These are phyloP conservation scores for Coccomyxa sp. DNA, from an alignment of 139 green algal species.

Conservation along the genomic window DNA sequence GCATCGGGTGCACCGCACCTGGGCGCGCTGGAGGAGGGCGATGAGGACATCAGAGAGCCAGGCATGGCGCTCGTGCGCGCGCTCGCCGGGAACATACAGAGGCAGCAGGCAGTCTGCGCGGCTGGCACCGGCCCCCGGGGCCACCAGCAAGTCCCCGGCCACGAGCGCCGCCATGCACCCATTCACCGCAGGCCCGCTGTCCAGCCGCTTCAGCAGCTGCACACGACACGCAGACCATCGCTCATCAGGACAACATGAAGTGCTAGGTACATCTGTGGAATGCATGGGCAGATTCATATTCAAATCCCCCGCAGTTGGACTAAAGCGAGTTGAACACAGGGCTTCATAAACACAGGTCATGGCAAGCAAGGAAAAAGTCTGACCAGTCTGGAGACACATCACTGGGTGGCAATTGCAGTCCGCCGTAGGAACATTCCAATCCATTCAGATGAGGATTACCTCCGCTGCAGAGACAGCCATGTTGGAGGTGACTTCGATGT, in stretches of 20 bases:
- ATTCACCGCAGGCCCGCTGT: slow-evolving; percentile 27
- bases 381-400: too few relatives aligned
- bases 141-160: slow-evolving; percentile 26
- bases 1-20: background rate
- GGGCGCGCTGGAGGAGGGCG: slow-evolving; percentile 49
- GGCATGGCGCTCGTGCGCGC: background rate
- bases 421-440: too few relatives aligned
- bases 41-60: slow-evolving; percentile 53
- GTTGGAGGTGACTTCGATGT: slow-evolving; percentile 28
- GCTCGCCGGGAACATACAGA: background rate
- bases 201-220: slow-evolving; percentile 40
- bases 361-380: too few relatives aligned
- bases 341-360: too few relatives aligned
- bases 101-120: slow-evolving; percentile 5
- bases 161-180: slow-evolving; percentile 47
- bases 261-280: too few relatives aligned
- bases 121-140: background rate
- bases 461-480: slow-evolving; percentile 43
- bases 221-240: background rate
- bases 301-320: too few relatives aligned
- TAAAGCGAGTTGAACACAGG: too few relatives aligned
- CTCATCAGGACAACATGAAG: too few relatives aligned
- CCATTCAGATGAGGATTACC: background rate
- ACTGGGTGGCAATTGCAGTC: too few relatives aligned
- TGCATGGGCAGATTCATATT: too few relatives aligned